Conservation (phyloP, 192 early-diverging fungal species). For the Tieghemiomyces parasiticus region DNA sequence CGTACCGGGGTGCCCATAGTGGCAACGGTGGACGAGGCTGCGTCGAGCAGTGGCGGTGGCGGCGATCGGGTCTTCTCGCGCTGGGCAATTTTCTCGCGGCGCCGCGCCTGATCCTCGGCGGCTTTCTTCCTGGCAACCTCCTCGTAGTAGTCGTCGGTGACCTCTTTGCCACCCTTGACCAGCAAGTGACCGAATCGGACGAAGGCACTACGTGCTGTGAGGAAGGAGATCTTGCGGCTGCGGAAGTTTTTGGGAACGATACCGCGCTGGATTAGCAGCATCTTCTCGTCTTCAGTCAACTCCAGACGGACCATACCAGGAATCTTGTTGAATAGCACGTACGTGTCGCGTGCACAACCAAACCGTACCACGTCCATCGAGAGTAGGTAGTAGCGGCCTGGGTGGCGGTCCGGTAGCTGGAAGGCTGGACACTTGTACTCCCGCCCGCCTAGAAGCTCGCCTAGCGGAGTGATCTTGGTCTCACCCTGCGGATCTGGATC, state of each 20-base stretch:
- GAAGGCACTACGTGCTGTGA: conserved; percentile 61
- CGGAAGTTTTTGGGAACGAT: conserved; percentile 50
- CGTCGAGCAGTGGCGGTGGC: neutral
- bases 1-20: no score
- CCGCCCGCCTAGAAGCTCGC: conserved; percentile 51
- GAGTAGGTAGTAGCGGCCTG: conserved; percentile 55
- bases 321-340: conserved; percentile 83
- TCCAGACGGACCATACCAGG: conserved; percentile 57
- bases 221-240: conserved; percentile 47
- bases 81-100: neutral
- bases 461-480: conserved; percentile 39
- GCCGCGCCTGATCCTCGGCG: neutral
- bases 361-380: conserved; percentile 78
- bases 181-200: conserved; percentile 50
- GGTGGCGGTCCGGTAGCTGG: conserved; percentile 56
- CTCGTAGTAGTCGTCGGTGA: conserved; percentile 62
- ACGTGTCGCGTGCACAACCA: conserved; percentile 81
- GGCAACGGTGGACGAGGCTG: neutral
- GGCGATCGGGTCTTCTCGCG: no score
- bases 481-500: conserved; percentile 32
- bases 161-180: conserved; percentile 39
- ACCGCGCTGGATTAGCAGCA: conserved; percentile 38
- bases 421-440: conserved; percentile 66
- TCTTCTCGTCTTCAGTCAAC: conserved; percentile 65
- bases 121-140: conserved; percentile 23